Conservation (phyloP, 2,329 filamentous ascomycete genomes). For the Monilinia polystroma region DNA sequence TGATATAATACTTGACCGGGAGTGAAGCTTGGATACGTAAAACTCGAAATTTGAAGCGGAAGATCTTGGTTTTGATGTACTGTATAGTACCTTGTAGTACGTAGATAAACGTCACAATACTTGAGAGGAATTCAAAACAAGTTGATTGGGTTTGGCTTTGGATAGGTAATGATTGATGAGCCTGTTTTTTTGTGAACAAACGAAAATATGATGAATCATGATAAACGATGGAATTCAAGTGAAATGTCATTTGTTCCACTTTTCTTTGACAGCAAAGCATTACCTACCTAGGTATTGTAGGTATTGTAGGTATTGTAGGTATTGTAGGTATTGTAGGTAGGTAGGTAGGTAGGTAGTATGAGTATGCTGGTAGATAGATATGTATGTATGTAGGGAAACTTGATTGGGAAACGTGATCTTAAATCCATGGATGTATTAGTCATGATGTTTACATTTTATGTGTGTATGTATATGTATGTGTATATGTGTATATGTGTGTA, state of each 20-base stretch:
- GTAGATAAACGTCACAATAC: slow-evolving; percentile 4
- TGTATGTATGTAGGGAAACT: no score
- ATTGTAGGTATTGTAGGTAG: no score
- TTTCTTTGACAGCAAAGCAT: slow-evolving; percentile 14
- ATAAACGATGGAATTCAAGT: background rate
- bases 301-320: no score
- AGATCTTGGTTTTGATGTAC: background rate
- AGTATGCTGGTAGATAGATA: no score
- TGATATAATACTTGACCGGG: background rate
- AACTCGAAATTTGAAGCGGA: background rate
- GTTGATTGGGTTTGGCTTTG: background rate
- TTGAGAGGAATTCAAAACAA: background rate
- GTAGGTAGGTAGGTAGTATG: no score
- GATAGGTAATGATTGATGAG: background rate
- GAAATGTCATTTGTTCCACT: slow-evolving; percentile 3
- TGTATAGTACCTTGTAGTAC: no score
- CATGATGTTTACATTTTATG: background rate
- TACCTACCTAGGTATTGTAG: no score
- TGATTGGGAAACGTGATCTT: background rate
- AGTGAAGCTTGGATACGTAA: slow-evolving; percentile 2
- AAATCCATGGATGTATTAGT: background rate
- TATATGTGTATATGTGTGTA: background rate
- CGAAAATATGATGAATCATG: background rate
- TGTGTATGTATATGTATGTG: background rate
- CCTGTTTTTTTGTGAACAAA: background rate